Percentiles rank a stretch among this genome's conserved stretches.
Evolutionary conservation across 108 stramenopile species (phyloP).

Genomic region (Cyclostephanos invisitatus): DNA sequence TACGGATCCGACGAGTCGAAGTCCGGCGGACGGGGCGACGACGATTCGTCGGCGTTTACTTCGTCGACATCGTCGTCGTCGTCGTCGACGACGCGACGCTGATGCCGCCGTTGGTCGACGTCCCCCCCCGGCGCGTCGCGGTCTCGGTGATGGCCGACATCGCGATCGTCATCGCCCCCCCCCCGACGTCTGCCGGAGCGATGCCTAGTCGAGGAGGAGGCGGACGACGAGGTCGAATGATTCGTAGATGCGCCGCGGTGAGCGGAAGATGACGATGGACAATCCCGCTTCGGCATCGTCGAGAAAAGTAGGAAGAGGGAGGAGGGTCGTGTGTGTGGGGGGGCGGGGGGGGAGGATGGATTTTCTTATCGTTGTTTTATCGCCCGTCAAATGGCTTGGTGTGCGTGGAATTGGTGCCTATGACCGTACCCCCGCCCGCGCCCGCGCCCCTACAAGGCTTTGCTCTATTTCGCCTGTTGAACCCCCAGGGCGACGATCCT

Average conservation of each 20-base stretch:
- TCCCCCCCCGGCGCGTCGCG: not conserved
- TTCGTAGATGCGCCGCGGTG: no score
- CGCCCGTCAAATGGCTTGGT: no score
- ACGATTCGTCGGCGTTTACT: not conserved
- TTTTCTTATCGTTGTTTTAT: no score
- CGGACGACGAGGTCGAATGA: not conserved
- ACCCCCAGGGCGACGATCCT: no score
- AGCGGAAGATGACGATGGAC: not conserved
- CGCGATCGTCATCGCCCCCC: not conserved
- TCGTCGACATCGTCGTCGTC: not conserved
- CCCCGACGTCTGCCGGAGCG: not conserved
- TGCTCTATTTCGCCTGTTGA: no score
- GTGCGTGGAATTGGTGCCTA: no score
- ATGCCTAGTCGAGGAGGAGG: not conserved
- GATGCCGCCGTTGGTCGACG: not conserved
- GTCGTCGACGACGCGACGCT: not conserved
- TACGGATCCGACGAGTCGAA: constrained; percentile 67
- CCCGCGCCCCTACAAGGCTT: no score
- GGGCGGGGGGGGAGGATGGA: no score
- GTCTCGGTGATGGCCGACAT: no score
- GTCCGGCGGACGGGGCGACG: constrained; percentile 7
- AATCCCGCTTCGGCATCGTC: constrained; percentile 5
- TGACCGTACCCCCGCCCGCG: no score
- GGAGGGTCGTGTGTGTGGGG: no score
- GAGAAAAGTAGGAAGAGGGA: not conserved